Base-by-base conservation (phyloP, 257 asterid genomes). In the Haberlea rhodopensis region DNA sequence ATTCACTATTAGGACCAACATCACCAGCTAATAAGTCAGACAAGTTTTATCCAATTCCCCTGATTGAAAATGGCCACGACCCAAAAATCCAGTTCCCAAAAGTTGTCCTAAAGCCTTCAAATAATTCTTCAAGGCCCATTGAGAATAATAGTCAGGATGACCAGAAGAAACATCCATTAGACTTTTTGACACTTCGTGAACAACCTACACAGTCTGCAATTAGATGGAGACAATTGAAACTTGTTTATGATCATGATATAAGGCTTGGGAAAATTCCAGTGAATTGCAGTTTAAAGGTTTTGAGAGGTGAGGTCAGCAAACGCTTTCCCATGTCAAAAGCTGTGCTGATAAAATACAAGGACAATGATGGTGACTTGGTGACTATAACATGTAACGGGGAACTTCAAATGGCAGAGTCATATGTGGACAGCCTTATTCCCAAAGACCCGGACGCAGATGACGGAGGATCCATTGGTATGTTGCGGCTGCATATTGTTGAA, bases 171-270 rank as follows among this genome's bases (percentile, higher is more conserved):
- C 68, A 29, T 20, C 37, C 65, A 28, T 70, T 65, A 18, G 56
- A 31, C 6, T 57, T 72, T 57, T 34, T 24, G 53, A 58, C 54
- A 15, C 28, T 29, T 45, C 72, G 46, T 52, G 81, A 57, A 21
- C 75, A 65, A 53, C 43, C 85, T 54, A 71, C 24, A 6, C 80
- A 56, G 63, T 80, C 75, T 59, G 52, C 60, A 0, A 66, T 78
- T 7, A 80, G 56, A 48, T 84, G 79, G 80, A 84, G 96, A 67
- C 85, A 84, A 2, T 66, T 94, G 80, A 94, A 94, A 82, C 96
- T 94, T 66, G 92, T 90, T 37, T 94, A 94, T 73, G 99, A 85
- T 62, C 97, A 90, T 27, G 97, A 90, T 75, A 94, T 94, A 69
- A 82, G 97, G 76, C 96, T 94, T 54, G 89, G 87, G 11, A 83